Evolutionary conservation across 176 grass and related monocot species (phyloP).

Genomic region (Secale cereale): DNA sequence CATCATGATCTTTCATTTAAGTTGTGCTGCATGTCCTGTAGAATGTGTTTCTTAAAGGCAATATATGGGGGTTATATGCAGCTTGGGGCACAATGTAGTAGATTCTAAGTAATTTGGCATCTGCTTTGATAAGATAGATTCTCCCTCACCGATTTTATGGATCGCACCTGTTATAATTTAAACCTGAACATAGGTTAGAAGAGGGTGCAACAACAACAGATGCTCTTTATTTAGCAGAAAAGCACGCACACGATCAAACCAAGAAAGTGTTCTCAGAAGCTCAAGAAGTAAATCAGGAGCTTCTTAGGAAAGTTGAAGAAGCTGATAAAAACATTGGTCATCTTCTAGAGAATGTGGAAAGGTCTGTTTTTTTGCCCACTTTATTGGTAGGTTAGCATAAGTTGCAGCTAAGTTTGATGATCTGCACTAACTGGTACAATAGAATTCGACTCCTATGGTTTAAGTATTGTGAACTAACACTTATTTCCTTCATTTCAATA

Average conservation of each 20-base stretch:
- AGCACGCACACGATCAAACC: constrained; percentile 54
- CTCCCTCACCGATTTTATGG: constrained; percentile 27
- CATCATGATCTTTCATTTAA: constrained; percentile 16
- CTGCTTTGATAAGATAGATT: constrained; percentile 11
- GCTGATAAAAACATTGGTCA: constrained; percentile 39
- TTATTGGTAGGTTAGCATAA: constrained; percentile 22
- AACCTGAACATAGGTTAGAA: constrained; percentile 68
- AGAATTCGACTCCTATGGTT: constrained; percentile 16
- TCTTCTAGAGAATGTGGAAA: constrained; percentile 53
- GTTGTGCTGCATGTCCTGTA: constrained; percentile 8
- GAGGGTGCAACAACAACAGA: constrained; percentile 64
- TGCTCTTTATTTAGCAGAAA: constrained; percentile 59
- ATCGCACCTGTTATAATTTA: constrained; percentile 21
- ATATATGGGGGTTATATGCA: constrained; percentile 5
- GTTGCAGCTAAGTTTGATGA: constrained; percentile 28
- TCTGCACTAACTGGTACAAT: constrained; percentile 27
- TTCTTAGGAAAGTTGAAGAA: constrained; percentile 43
- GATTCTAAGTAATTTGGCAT: constrained; percentile 26
- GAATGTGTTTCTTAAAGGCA: constrained; percentile 6
- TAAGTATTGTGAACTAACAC: constrained; percentile 26
- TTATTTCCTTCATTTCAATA: constrained; percentile 31
- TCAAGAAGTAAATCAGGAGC: constrained; percentile 53
- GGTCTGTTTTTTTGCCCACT: constrained; percentile 34
- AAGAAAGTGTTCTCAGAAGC: constrained; percentile 53
- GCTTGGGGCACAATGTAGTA: not conserved